These are phyloP conservation scores for Ceratobasidium sp. DNA, from an alignment of 1,284 basidiomycete genomes.

Conservation along the genomic window DNA sequence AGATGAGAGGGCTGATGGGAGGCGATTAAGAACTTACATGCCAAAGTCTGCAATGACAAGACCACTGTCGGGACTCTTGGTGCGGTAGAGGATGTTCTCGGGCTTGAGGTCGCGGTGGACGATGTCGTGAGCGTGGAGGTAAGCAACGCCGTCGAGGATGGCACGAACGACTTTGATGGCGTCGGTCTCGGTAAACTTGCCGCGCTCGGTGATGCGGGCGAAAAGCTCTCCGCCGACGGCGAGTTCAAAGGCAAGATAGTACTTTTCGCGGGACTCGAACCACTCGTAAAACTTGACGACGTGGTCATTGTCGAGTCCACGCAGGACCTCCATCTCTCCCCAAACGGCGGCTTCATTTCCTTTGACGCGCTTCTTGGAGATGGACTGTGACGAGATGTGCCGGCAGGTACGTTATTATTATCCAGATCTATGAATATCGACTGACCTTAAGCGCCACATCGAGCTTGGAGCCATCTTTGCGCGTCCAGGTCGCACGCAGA, in stretches of 20 bases:
- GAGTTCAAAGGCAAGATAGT: slow-evolving; percentile 91
- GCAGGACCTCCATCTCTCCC: slow-evolving; percentile 90
- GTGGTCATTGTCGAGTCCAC: slow-evolving; percentile 86
- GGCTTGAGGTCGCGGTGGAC: slow-evolving; percentile 96
- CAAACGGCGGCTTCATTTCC: slow-evolving; percentile 86
- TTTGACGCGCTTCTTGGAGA: slow-evolving; percentile 91
- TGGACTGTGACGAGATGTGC: slow-evolving; percentile 66
- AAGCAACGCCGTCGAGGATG: slow-evolving; percentile 80
- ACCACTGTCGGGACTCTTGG: slow-evolving; percentile 74
- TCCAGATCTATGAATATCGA: slow-evolving; percentile 41
- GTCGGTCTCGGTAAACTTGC: slow-evolving; percentile 91
- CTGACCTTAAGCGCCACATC: slow-evolving; percentile 74
- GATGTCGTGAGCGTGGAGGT: slow-evolving; percentile 87
- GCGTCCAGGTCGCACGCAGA: slow-evolving; percentile 66
- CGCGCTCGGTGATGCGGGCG: slow-evolving; percentile 80
- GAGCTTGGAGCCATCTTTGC: slow-evolving; percentile 58
- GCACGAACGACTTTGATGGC: slow-evolving; percentile 80
- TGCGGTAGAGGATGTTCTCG: slow-evolving; percentile 93
- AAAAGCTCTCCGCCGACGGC: slow-evolving; percentile 92
- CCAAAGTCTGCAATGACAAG: slow-evolving; percentile 97
- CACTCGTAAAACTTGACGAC: slow-evolving; percentile 94
- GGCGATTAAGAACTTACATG: slow-evolving; percentile 67
- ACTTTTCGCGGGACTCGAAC: slow-evolving; percentile 92
- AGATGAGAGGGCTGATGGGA: background rate
- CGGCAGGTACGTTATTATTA: slow-evolving; percentile 43